phyloP scores from a whole-genome alignment of 2,329 filamentous ascomycete genomes.

The Gaeumannomyces tritici region DNA sequence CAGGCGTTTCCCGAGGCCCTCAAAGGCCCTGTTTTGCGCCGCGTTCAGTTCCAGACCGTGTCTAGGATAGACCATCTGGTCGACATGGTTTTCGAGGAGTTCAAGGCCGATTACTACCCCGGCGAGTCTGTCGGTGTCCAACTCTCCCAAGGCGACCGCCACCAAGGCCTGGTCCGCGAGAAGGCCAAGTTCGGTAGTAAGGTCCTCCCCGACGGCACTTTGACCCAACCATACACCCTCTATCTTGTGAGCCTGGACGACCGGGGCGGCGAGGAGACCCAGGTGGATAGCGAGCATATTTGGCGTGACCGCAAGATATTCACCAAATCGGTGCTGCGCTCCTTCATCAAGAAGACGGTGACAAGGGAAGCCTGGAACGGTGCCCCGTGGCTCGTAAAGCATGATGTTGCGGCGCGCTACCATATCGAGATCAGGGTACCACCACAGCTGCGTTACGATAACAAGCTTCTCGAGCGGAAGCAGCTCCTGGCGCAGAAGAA shows the following conservation, averaged over 20 bases:
- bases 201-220: conserved; percentile 55
- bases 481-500: conserved; percentile 59
- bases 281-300: conserved; percentile 75
- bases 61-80: conserved; percentile 79
- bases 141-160: conserved; percentile 56
- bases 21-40: conserved; percentile 81
- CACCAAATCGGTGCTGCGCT: conserved; percentile 86
- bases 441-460: conserved; percentile 70
- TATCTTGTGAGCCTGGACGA: conserved; percentile 73
- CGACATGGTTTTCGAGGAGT: conserved; percentile 62
- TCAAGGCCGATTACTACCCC: conserved; percentile 84
- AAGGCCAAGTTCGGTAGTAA: conserved; percentile 68
- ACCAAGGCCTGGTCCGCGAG: conserved; percentile 70
- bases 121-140: conserved; percentile 74
- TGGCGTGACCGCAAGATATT: conserved; percentile 84
- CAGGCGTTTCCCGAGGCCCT: conserved; percentile 84
- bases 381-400: conserved; percentile 93
- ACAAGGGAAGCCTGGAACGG: conserved; percentile 86
- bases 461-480: conserved; percentile 68
- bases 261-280: conserved; percentile 58
- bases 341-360: conserved; percentile 94
- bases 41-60: conserved; percentile 83
- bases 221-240: conserved; percentile 62
- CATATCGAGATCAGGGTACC: conserved; percentile 84
- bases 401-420: conserved; percentile 69